Percentiles rank a stretch among this genome's conserved stretches.
These are phyloP conservation scores for Boletus rubropictus DNA, from an alignment of 768 basidiomycete genomes.

Conservation along the genomic window DNA sequence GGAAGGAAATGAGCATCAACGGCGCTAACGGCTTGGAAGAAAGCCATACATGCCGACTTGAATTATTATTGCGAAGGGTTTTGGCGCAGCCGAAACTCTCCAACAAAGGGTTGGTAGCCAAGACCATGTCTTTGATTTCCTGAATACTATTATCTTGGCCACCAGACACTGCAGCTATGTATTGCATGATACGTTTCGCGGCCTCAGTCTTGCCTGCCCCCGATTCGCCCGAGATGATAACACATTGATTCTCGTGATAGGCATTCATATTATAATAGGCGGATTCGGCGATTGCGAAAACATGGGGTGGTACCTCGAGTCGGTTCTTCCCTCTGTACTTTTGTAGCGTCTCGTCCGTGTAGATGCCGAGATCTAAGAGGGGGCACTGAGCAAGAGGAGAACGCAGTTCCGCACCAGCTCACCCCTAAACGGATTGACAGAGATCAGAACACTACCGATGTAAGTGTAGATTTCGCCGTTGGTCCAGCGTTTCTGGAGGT, in stretches of 20 bases:
- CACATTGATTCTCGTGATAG: constrained; percentile 98
- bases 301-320: constrained; percentile 96
- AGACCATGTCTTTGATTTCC: constrained; percentile 98
- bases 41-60: constrained; percentile 85
- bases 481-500: constrained; percentile 93
- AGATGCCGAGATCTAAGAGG: constrained; percentile 85
- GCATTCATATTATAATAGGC: constrained; percentile 99
- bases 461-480: constrained; percentile 98
- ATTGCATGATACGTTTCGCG: constrained; percentile 99
- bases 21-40: neutral
- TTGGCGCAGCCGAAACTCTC: constrained; percentile 99
- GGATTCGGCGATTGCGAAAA: constrained; percentile 94
- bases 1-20: constrained; percentile 11
- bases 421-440: constrained; percentile 99
- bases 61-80: constrained; percentile 97
- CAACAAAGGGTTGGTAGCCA: constrained; percentile 94
- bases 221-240: constrained; percentile 98
- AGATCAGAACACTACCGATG: constrained; percentile 96
- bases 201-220: constrained; percentile 99
- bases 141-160: constrained; percentile 87
- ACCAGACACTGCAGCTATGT: constrained; percentile 95
- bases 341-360: constrained; percentile 81
- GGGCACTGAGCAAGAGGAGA: constrained; percentile 4
- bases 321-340: constrained; percentile 95
- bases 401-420: constrained; percentile 8